phyloP scores from a whole-genome alignment of 208 protist species.

The Acanthamoeba culbertsoni region DNA sequence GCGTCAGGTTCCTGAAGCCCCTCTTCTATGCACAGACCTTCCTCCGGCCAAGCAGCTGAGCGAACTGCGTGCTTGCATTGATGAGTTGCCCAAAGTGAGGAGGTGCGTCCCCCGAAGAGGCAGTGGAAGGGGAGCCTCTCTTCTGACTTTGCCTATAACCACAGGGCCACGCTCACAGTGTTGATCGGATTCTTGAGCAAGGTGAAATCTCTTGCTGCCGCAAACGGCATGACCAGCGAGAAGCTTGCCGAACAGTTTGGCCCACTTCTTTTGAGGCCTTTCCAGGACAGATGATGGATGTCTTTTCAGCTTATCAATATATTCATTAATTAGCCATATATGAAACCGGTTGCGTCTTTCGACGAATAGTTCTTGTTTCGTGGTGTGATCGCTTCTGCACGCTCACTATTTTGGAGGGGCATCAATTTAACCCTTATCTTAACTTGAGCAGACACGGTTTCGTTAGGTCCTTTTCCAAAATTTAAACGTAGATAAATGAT shows the following conservation, averaged over 20 bases:
- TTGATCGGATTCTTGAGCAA: slow-evolving; percentile 43
- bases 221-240: not conserved
- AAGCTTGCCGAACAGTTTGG: slow-evolving; percentile 51
- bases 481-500: too few species aligned
- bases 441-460: too few species aligned
- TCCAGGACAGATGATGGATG: slow-evolving; percentile 14
- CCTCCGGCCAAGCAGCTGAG: not conserved
- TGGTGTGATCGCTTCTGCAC: too few species aligned
- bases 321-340: too few species aligned
- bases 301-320: not conserved
- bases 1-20: not conserved
- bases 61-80: not conserved
- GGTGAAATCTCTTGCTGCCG: not conserved
- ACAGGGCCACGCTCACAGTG: slow-evolving; percentile 49
- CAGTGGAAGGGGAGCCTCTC: too few species aligned
- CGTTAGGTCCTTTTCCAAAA: too few species aligned
- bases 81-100: slow-evolving; percentile 50
- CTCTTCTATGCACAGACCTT: not conserved
- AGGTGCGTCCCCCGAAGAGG: not conserved
- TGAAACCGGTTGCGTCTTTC: too few species aligned
- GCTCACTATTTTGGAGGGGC: too few species aligned
- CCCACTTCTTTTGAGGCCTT: slow-evolving; percentile 36
- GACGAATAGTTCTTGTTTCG: too few species aligned
- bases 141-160: not conserved
- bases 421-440: too few species aligned